Percentiles rank a stretch among this genome's conserved stretches.
Conservation (phyloP, 1,284 basidiomycete species). For the Coniophora puteana region DNA sequence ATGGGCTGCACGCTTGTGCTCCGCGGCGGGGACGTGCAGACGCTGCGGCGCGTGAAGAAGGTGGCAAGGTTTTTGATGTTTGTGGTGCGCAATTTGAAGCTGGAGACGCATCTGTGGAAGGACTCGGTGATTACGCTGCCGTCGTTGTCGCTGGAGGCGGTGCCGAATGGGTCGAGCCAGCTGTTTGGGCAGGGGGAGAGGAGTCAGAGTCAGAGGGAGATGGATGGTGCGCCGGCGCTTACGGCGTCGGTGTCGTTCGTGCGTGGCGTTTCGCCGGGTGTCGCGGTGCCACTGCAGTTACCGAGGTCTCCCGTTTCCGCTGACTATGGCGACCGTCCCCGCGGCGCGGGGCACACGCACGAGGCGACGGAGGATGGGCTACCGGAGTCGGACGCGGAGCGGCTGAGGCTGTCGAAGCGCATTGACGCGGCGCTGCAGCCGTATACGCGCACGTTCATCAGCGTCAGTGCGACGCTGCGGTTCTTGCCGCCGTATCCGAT, state of each 20-base stretch:
- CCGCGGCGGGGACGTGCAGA: slow-evolving; percentile 83
- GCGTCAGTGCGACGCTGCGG: slow-evolving; percentile 85
- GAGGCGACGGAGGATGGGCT: slow-evolving; percentile 47
- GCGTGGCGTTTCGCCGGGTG: slow-evolving; percentile 24
- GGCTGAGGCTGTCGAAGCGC: slow-evolving; percentile 59
- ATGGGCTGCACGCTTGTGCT: slow-evolving; percentile 94
- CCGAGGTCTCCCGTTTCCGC: slow-evolving; percentile 10
- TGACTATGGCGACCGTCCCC: slow-evolving; percentile 16
- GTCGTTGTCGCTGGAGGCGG: slow-evolving; percentile 59
- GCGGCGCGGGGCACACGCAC: slow-evolving; percentile 12
- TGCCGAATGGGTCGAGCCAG: slow-evolving; percentile 38
- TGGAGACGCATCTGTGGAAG: slow-evolving; percentile 94
- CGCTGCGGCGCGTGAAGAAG: slow-evolving; percentile 84
- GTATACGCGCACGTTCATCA: slow-evolving; percentile 83
- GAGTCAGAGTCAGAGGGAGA: slow-evolving; percentile 7
- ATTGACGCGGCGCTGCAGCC: slow-evolving; percentile 80
- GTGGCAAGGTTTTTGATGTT: slow-evolving; percentile 91
- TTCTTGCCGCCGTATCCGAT: slow-evolving; percentile 90
- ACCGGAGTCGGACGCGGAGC: slow-evolving; percentile 66
- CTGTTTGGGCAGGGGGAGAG: too few species aligned
- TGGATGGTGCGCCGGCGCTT: slow-evolving; percentile 18
- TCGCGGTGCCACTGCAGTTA: slow-evolving; percentile 11
- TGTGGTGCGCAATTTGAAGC: slow-evolving; percentile 87
- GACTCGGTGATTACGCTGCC: slow-evolving; percentile 87
- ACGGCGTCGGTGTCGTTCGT: slow-evolving; percentile 29